A percentile compares a stretch with the other conserved stretches of the same genome.
Evolutionary conservation across 306 rosid genomes (phyloP).

Genomic region (Quillaja saponaria): DNA sequence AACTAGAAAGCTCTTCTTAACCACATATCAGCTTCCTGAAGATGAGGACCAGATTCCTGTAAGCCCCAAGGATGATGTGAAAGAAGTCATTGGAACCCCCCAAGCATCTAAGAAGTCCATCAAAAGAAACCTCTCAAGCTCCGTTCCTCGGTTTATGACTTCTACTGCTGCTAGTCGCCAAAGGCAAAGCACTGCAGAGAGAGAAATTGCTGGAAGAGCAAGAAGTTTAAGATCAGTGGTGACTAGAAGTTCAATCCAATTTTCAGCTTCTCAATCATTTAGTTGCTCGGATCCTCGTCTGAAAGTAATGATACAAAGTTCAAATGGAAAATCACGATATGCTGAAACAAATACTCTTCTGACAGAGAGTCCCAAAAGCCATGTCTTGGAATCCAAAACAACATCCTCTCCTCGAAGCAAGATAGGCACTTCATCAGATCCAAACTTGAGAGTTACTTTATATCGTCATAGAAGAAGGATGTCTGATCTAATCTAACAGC

Average conservation of each 20-base stretch:
- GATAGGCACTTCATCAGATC: conserved; percentile 59
- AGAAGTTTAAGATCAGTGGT: conserved; percentile 51
- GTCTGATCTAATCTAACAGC: conserved; percentile 63
- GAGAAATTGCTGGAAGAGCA: conserved; percentile 40
- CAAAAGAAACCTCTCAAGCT: conserved; percentile 41
- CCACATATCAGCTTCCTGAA: conserved; percentile 36
- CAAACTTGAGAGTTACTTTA: conserved; percentile 52
- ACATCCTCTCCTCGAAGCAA: conserved; percentile 43
- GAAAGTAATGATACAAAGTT: conserved; percentile 51
- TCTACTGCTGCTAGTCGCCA: conserved; percentile 92
- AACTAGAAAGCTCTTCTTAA: conserved; percentile 47
- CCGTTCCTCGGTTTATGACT: conserved; percentile 90
- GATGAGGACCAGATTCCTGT: conserved; percentile 30
- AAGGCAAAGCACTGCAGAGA: conserved; percentile 64
- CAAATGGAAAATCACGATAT: conserved; percentile 52
- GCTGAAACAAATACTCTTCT: conserved; percentile 43
- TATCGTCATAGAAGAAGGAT: conserved; percentile 76
- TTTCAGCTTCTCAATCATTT: conserved; percentile 72
- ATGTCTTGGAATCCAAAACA: conserved; percentile 45
- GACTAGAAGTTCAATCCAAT: conserved; percentile 62
- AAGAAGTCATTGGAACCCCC: conserved; percentile 49
- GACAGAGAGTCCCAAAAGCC: conserved; percentile 57
- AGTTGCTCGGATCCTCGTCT: conserved; percentile 61
- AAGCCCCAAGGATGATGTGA: conserved; percentile 44
- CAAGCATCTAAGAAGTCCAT: conserved; percentile 42